phyloP scores from a whole-genome alignment of 257 asterid species.

The Scutellaria galericulata region DNA sequence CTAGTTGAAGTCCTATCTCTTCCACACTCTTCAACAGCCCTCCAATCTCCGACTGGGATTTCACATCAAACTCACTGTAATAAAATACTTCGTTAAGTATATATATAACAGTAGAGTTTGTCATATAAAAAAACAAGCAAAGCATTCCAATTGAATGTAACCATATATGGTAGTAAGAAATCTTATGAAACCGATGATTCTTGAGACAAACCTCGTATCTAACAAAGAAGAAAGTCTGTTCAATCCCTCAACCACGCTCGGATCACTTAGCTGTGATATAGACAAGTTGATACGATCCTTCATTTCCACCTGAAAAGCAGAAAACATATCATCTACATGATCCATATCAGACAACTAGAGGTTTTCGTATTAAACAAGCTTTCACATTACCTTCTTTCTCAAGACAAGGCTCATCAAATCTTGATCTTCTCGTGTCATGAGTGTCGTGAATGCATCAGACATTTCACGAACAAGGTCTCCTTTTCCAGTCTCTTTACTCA shows the following conservation, averaged over 20 bases:
- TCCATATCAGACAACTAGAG: neutral
- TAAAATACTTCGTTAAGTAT: too few species aligned
- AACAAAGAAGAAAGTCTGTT: slow-evolving; percentile 2
- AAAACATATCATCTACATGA: neutral
- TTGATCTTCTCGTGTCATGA: neutral
- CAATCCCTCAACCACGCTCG: slow-evolving; percentile 7
- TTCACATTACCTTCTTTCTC: slow-evolving; percentile 45
- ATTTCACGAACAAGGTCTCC: slow-evolving; percentile 31
- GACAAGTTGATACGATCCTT: slow-evolving; percentile 11
- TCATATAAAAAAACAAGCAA: too few species aligned
- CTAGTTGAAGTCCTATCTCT: slow-evolving; percentile 25
- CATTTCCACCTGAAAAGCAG: slow-evolving; percentile 37
- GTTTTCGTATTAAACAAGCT: neutral
- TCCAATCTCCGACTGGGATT: slow-evolving; percentile 20
- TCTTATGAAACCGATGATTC: neutral
- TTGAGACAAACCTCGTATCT: slow-evolving; percentile 17
- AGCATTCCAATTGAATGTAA: too few species aligned
- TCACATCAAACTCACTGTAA: slow-evolving; percentile 19
- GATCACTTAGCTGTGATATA: too few species aligned
- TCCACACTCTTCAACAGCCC: slow-evolving; percentile 33
- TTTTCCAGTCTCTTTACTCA: slow-evolving; percentile 26
- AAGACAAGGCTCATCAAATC: neutral
- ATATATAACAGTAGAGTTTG: too few species aligned
- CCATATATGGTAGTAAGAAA: too few species aligned
- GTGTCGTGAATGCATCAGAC: slow-evolving; percentile 21